A percentile compares a stretch with the other conserved stretches of the same genome.
phyloP scores from a whole-genome alignment of 768 basidiomycete genomes.

The Tephrocybe rancida region DNA sequence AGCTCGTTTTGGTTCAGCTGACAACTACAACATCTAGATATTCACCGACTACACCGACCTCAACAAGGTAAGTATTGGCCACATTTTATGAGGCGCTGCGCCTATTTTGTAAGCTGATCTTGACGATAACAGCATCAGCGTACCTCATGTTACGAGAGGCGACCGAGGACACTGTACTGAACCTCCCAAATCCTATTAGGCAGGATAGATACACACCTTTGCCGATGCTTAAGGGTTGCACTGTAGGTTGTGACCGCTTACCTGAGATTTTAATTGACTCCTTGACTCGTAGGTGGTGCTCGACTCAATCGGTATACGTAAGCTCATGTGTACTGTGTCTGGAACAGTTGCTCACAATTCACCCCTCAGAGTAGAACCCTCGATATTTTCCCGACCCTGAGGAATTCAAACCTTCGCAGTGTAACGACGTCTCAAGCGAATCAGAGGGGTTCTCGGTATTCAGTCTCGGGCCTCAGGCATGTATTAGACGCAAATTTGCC shows the following conservation, averaged over 20 bases:
- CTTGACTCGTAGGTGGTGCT: slow-evolving; percentile 32
- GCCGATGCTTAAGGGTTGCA: slow-evolving; percentile 37
- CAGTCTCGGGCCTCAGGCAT: slow-evolving; percentile 50
- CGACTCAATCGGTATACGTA: slow-evolving; percentile 52
- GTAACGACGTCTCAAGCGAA: slow-evolving; percentile 43
- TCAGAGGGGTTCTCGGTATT: slow-evolving; percentile 47
- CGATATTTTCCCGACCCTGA: slow-evolving; percentile 51
- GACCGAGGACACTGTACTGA: slow-evolving; percentile 40
- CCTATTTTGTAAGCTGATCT: slow-evolving; percentile 36
- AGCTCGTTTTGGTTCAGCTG: not conserved
- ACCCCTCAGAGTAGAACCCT: slow-evolving; percentile 45
- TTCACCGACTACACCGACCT: slow-evolving; percentile 42
- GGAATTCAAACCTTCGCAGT: slow-evolving; percentile 49
- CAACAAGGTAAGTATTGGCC: slow-evolving; percentile 42
- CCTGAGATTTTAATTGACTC: not conserved
- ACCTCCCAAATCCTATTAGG: slow-evolving; percentile 39
- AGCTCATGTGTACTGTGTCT: slow-evolving; percentile 14
- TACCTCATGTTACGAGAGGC: slow-evolving; percentile 43
- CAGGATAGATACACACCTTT: slow-evolving; percentile 36
- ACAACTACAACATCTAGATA: slow-evolving; percentile 23
- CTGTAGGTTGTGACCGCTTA: not conserved
- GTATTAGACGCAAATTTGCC: slow-evolving; percentile 59
- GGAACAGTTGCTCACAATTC: not conserved
- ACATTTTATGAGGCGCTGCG: slow-evolving; percentile 45
- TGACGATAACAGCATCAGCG: slow-evolving; percentile 33